Conservation (phyloP, 2,329 filamentous ascomycete genomes). For the Endocalyx cinctus region DNA sequence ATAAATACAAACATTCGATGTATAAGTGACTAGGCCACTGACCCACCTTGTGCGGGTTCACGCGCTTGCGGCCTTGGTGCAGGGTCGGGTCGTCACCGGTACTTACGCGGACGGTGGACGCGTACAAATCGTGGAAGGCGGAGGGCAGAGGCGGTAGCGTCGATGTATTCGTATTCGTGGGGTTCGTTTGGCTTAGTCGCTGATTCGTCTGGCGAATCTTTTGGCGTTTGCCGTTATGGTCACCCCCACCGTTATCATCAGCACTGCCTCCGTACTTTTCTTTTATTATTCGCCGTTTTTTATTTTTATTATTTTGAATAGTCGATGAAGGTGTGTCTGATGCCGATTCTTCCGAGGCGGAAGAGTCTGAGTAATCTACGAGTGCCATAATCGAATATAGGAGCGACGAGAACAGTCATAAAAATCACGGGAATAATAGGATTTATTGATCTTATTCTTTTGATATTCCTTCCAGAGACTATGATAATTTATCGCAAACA, state of each 20-base stretch:
- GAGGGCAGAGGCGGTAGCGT: conserved; percentile 69
- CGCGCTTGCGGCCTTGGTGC: conserved; percentile 78
- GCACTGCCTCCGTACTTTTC: not conserved
- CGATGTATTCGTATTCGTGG: conserved; percentile 6
- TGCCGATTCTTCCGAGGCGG: too few species aligned
- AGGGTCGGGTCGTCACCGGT: conserved; percentile 76
- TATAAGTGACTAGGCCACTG: conserved; percentile 94
- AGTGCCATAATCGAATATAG: too few species aligned
- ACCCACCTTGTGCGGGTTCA: conserved; percentile 78
- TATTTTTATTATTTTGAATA: too few species aligned
- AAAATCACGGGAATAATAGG: too few species aligned
- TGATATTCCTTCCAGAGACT: too few species aligned
- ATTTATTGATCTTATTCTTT: too few species aligned
- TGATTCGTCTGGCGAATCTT: too few species aligned
- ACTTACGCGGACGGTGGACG: conserved; percentile 71
- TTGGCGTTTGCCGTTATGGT: not conserved
- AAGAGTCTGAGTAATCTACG: too few species aligned
- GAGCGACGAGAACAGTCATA: too few species aligned
- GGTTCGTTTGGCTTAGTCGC: too few species aligned
- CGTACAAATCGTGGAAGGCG: conserved; percentile 85
- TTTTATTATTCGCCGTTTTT: not conserved
- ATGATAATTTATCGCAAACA: too few species aligned
- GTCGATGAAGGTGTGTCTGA: too few species aligned
- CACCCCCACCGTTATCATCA: not conserved
- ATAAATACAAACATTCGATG: conserved; percentile 85